Evolutionary conservation across 805 yeast genomes (phyloP), one percentile per base, ranked within the genome.

Genomic region (Candida broadrunensis): DNA sequence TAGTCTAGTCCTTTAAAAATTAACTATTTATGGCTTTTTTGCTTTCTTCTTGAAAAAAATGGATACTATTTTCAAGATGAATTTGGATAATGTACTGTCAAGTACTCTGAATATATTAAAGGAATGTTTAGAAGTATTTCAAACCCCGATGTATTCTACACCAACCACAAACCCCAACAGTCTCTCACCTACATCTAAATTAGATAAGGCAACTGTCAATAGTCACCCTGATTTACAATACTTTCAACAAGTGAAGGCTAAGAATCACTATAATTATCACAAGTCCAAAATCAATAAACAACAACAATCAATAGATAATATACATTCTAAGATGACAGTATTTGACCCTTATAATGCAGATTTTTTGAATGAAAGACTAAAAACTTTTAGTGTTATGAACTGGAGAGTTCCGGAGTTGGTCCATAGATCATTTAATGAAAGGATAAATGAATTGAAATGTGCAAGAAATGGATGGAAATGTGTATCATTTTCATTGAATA

Each of bases 391-490:
- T 7, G 62, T 72, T 2, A 49, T 72, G 27, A 73, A 73, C 50
- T 80, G 84, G 84, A 55, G 61, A 13, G 48, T 76, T 1, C 67
- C 66, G 1, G 33, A 27, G 21, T 19, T 14, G 41, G 5, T 5
- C 14, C 32, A 29, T 14, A 29, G 43, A 18, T 54, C 55, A 3
- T 25, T 38, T 25, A 30, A 33, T 12, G 34, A 19, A 12, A 36
- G 42, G 5, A 52, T 79, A 20, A 72, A 63, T 5, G 81, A 80
- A 38, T 57, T 80, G 25, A 63, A 54, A 23, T 73, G 80, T 49
- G 70, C 81, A 1, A 49, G 72, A 17, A 63, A 71, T 39, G 85
- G 85, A 1, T 80, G 84, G 84, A 57, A 52, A 37, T 73, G 78
- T 45, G 69, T 67, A 13, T 55, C 65, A 6, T 51, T 61, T 18